Evolutionary conservation across 164 flowering plant genomes (phyloP).

Genomic region (Magnolia kwangsiensis): DNA sequence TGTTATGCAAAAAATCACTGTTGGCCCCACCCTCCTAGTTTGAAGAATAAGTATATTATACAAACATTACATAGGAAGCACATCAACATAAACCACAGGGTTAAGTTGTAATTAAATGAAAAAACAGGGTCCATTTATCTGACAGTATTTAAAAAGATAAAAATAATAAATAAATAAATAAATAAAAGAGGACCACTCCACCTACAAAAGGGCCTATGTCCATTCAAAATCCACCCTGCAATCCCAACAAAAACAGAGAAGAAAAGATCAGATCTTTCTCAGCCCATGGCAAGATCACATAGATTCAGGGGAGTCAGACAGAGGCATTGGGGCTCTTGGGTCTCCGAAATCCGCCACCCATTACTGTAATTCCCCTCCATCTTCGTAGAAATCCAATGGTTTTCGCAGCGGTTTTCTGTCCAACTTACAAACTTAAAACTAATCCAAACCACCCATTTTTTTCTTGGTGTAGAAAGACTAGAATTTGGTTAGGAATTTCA

Average conservation of each 20-base stretch:
- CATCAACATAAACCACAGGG: too few species aligned
- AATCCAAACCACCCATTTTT: too few species aligned
- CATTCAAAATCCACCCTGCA: slow-evolving; percentile 1
- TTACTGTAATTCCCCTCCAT: slow-evolving; percentile 13
- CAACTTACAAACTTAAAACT: too few species aligned
- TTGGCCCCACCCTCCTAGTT: too few species aligned
- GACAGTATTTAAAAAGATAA: not conserved
- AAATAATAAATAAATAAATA: not conserved
- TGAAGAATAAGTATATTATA: too few species aligned
- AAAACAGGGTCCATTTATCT: not conserved
- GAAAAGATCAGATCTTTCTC: slow-evolving; percentile 3
- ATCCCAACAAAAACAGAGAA: not conserved
- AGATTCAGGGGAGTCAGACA: slow-evolving; percentile 23
- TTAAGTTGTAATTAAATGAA: too few species aligned
- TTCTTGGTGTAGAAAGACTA: not conserved
- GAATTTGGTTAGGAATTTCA: too few species aligned
- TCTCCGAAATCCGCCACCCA: slow-evolving; percentile 22
- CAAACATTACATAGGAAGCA: too few species aligned
- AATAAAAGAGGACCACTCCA: not conserved
- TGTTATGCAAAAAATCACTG: too few species aligned
- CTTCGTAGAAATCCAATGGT: too few species aligned
- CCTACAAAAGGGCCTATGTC: slow-evolving; percentile 10
- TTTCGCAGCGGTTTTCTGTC: too few species aligned
- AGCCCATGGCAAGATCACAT: slow-evolving; percentile 18
- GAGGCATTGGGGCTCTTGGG: slow-evolving; percentile 28